Evolutionary conservation across 129 eudicot species (phyloP).

Genomic region (Chrysanthemum seticuspe): DNA sequence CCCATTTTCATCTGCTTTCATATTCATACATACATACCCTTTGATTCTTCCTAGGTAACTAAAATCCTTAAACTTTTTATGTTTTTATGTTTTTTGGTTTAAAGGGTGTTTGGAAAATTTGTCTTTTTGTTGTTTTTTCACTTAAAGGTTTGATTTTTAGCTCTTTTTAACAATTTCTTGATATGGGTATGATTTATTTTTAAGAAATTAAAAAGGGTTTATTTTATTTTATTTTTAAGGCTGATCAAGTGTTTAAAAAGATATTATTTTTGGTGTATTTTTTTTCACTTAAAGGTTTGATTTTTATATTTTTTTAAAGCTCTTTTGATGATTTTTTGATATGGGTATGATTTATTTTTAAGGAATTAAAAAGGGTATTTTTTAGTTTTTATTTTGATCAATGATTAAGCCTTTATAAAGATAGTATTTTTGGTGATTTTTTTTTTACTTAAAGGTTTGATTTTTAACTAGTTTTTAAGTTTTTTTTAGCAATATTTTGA

Average conservation of each 20-base stretch:
- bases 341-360: constrained; percentile 18
- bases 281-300: no score
- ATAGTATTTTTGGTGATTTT: no score
- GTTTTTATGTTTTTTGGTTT: not conserved
- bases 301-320: no score
- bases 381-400: no score
- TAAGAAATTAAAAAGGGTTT: not conserved
- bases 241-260: no score
- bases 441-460: no score
- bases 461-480: no score
- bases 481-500: not conserved
- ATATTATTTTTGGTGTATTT: no score
- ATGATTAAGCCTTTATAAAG: no score
- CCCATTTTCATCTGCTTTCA: constrained; percentile 14
- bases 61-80: not conserved
- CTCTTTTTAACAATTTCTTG: constrained; percentile 2
- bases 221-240: no score
- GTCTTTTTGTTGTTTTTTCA: constrained; percentile 19
- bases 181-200: constrained; percentile 16
- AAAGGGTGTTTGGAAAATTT: constrained; percentile 10
- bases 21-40: constrained; percentile 1
- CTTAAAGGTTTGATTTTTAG: constrained; percentile 23
- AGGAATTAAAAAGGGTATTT: not conserved
- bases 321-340: not conserved
- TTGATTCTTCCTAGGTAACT: constrained; percentile 29